Base-by-base conservation (phyloP, 106 monocot species). In the Dendrobium chrysotoxum region DNA sequence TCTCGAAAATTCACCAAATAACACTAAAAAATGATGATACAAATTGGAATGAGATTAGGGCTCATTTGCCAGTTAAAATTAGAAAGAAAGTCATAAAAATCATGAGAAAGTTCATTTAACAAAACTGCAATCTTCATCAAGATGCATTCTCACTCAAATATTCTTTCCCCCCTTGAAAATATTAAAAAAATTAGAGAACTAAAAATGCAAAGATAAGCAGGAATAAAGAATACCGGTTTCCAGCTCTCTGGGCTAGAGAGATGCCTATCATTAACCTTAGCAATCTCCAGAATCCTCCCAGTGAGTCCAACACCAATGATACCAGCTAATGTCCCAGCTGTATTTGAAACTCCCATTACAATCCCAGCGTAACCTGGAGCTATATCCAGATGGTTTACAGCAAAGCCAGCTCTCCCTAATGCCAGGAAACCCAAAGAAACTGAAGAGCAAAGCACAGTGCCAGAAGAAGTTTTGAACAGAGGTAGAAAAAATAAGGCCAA, bases 331-430 rank as follows among this genome's bases (percentile, higher is more conserved):
- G 97, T 97, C 40, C 97, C 97, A 3, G 97, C 93, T 16, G 97
- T 97, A 78, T 97, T 97, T 15, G 94, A 94, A 75, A 97, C 89
- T 18, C 97, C 97, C 97, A 97, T 97, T n/a, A 97, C 86, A 53
- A 97, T 93, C 10, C 97, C 97, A 35, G 97, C 97, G 85, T 88
- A 91, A 21, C 86, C 92, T n/a, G 97, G 97, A 78, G 97, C 97
- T 41, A 97, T 68, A 75, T 97, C 97, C 90, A 97, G 77, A 83
- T 97, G 97, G 78, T 97, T 97, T 39, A 97, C 97, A 5, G 97
- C 97, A 77, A 97, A 97, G 0, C 97, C 94, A 25, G 97, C 94
- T 80, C 97, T 88, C 46, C 97, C 97, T n/a, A 97, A 84, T 38
- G 97, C 97, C 84, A 97, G 80, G 45, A 94, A 91, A 47, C 97